A percentile compares a stretch with the other conserved stretches of the same genome.
phyloP scores from a whole-genome alignment of 2,329 filamentous ascomycete species.

The Penicillium sp. region DNA sequence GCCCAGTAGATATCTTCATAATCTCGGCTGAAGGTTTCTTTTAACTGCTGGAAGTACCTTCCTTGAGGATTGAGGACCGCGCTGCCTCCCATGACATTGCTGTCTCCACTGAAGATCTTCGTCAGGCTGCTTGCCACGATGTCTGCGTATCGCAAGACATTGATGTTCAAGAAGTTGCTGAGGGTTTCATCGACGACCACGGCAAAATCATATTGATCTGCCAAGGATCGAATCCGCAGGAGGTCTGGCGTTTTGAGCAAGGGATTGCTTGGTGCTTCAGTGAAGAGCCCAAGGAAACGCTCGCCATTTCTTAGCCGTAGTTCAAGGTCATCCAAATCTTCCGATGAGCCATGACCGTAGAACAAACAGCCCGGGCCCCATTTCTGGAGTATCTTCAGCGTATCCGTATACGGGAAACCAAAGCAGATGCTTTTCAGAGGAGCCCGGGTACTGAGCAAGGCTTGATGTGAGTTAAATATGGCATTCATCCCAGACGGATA shows the following conservation, averaged over 20 bases:
- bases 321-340: constrained; percentile 81
- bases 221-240: constrained; percentile 68
- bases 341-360: constrained; percentile 71
- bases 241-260: constrained; percentile 80
- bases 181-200: constrained; percentile 95
- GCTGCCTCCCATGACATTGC: constrained; percentile 94
- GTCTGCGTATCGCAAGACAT: constrained; percentile 83
- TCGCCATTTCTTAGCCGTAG: constrained; percentile 63
- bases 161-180: constrained; percentile 91
- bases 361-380: constrained; percentile 86
- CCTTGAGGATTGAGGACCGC: constrained; percentile 60
- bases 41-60: constrained; percentile 66
- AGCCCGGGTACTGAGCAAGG: constrained; percentile 60
- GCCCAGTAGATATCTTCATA: constrained; percentile 92
- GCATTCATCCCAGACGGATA: constrained; percentile 91
- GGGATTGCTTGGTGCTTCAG: constrained; percentile 92
- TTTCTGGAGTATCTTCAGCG: constrained; percentile 88
- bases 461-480: constrained; percentile 81
- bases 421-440: constrained; percentile 74
- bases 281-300: constrained; percentile 76
- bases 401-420: constrained; percentile 97
- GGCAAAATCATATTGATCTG: constrained; percentile 78
- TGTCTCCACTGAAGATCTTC: constrained; percentile 95
- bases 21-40: constrained; percentile 55
- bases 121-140: constrained; percentile 91